Evolutionary conservation across 2,329 filamentous ascomycete genomes (phyloP), one percentile per base, ranked within the genome.

Genomic region (Calonectria fujianensis): DNA sequence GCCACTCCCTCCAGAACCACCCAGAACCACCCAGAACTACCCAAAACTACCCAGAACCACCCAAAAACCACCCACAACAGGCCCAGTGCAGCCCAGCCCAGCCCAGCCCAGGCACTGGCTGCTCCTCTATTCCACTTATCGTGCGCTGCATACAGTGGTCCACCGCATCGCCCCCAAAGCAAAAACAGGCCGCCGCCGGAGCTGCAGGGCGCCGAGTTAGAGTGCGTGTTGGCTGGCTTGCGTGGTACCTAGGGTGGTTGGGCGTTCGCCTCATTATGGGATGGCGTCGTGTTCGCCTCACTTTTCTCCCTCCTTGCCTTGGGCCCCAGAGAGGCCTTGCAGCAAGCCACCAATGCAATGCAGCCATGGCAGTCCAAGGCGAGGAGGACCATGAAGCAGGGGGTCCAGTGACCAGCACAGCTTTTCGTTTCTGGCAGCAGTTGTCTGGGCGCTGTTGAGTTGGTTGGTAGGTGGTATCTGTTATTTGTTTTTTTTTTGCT

Each of bases 101-200:
- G 45, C 24, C 24, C 24, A 24, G 24, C 24, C 24, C n/a, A n/a
- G n/a, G 24, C 24, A 24, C 24, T 24, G 24, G 24, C 24, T 24
- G 24, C 24, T 24, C 24, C 24, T 24, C 24, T 24, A 24, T 24
- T 24, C 24, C 24, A 20, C 45, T 24, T 24, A 48, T 48, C 20
- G 45, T 48, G 45, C 3, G n/a, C 29, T 32, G 29, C 52, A 70
- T 29, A 24, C 2, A 24, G 24, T 24, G 24, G 29, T 32, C 50
- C 51, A 31, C 51, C 29, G 51, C 51, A 54, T 32, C 27, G 51
- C 51, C 51, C 51, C 51, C 51, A 54, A 54, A 52, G 29, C 5
- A 32, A 32, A 10, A 32, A 32, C 6, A 35, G 11, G 32, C 20
- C 18, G 18, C 16, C 41, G 20, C 18, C 50, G 8, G 29, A 20